Evolutionary conservation across 208 protist species (phyloP).

Genomic region (Balamuthia mandrillaris): DNA sequence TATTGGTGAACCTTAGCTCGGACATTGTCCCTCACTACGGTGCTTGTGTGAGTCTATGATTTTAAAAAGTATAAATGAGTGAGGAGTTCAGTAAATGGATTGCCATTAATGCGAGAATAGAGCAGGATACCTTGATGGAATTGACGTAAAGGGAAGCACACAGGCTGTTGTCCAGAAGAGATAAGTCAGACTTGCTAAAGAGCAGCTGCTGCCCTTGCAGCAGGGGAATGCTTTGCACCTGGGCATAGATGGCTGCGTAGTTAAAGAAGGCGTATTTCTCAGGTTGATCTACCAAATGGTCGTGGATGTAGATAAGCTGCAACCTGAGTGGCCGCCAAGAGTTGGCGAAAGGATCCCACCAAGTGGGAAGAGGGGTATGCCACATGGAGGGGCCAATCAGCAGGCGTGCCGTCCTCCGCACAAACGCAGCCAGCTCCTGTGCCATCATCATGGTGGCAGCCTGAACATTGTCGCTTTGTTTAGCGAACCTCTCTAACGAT

Average conservation of each 20-base stretch:
- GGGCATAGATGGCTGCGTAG: neutral
- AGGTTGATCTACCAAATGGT: neutral
- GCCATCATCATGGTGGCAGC: too few relatives aligned
- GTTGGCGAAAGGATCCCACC: neutral
- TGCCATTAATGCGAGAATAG: neutral
- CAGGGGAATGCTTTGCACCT: neutral
- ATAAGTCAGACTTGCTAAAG: neutral
- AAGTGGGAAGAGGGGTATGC: too few relatives aligned
- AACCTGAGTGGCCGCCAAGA: neutral
- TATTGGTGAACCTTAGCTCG: neutral
- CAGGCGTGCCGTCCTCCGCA: too few relatives aligned
- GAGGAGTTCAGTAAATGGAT: neutral
- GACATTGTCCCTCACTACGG: neutral
- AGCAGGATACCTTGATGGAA: neutral
- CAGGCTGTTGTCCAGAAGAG: neutral
- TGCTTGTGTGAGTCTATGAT: neutral
- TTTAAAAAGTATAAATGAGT: neutral
- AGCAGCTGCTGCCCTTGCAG: neutral
- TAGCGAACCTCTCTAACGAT: neutral
- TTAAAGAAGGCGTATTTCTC: constrained; percentile 4
- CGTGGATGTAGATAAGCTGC: neutral
- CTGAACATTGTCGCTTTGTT: too few relatives aligned
- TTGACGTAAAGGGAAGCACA: neutral
- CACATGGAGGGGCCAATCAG: too few relatives aligned
- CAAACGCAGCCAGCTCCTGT: too few relatives aligned